phyloP scores from a whole-genome alignment of 306 rosid species.

The Lathyrus tuberosus region DNA sequence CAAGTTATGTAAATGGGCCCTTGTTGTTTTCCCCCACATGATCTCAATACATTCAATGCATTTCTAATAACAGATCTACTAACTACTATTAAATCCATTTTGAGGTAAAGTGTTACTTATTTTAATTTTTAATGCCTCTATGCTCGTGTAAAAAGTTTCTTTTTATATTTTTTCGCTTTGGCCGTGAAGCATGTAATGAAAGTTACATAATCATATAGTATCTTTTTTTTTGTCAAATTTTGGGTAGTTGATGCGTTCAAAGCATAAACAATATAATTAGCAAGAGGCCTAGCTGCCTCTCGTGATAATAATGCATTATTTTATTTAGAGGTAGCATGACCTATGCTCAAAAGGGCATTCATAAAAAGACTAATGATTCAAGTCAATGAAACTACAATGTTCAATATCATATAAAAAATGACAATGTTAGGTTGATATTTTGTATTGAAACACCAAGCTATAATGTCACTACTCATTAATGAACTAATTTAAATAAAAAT shows the following conservation, averaged over 20 bases:
- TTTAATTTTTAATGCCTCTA: slow-evolving; percentile 18
- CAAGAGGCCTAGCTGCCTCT: slow-evolving; percentile 39
- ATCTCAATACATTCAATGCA: slow-evolving; percentile 37
- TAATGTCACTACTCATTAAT: slow-evolving; percentile 8
- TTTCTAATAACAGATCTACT: slow-evolving; percentile 35
- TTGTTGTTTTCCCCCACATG: slow-evolving; percentile 34
- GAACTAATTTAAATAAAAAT: not conserved
- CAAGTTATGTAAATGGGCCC: slow-evolving; percentile 48
- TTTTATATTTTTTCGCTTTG: slow-evolving; percentile 36
- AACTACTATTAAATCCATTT: slow-evolving; percentile 34
- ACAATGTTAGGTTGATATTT: slow-evolving; percentile 7
- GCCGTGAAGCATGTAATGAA: slow-evolving; percentile 45
- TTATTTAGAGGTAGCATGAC: slow-evolving; percentile 37
- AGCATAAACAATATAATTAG: slow-evolving; percentile 37
- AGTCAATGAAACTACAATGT: slow-evolving; percentile 34
- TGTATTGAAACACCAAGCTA: slow-evolving; percentile 20
- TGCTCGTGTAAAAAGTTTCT: slow-evolving; percentile 19
- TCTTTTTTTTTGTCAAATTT: slow-evolving; percentile 23
- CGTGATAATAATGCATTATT: slow-evolving; percentile 21
- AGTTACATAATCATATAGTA: slow-evolving; percentile 22
- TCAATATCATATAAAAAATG: not conserved
- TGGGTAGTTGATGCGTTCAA: slow-evolving; percentile 41
- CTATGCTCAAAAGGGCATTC: slow-evolving; percentile 32
- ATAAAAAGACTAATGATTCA: slow-evolving; percentile 25
- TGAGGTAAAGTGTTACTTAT: slow-evolving; percentile 11